phyloP scores from a whole-genome alignment of 441 rosid genomes.

The Dalechampia spathulata region DNA sequence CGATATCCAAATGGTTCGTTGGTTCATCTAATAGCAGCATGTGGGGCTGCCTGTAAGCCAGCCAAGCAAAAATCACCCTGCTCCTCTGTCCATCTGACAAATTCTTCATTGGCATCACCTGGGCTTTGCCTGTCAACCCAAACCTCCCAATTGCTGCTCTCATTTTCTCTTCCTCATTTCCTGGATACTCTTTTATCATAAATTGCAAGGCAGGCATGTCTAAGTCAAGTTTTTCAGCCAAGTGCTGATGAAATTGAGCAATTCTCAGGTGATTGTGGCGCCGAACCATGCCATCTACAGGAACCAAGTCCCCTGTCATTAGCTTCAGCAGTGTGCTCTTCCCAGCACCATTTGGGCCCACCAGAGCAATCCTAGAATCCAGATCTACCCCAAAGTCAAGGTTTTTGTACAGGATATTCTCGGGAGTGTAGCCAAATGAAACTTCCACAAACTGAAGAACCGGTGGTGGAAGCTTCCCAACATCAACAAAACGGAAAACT shows the following conservation, averaged over 20 bases:
- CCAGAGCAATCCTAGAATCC: constrained; percentile 90
- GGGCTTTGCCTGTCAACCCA: constrained; percentile 90
- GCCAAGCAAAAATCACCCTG: constrained; percentile 91
- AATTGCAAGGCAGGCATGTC: constrained; percentile 71
- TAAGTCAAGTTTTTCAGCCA: constrained; percentile 86
- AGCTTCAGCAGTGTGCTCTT: constrained; percentile 93
- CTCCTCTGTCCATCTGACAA: constrained; percentile 94
- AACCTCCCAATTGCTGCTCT: constrained; percentile 83
- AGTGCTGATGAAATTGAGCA: constrained; percentile 92
- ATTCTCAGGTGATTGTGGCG: constrained; percentile 92
- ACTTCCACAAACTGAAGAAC: constrained; percentile 97
- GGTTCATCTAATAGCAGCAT: constrained; percentile 89
- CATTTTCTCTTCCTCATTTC: constrained; percentile 92
- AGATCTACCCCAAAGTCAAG: constrained; percentile 91
- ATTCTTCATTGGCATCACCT: constrained; percentile 93
- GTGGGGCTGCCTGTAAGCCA: constrained; percentile 91
- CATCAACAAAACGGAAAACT: constrained; percentile 80
- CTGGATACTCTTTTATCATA: constrained; percentile 85
- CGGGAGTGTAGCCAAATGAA: constrained; percentile 82
- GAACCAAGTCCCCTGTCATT: constrained; percentile 83
- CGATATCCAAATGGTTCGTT: constrained; percentile 92
- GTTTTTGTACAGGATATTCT: constrained; percentile 67
- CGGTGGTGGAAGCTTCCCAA: constrained; percentile 98
- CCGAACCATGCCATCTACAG: constrained; percentile 87
- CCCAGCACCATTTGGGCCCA: constrained; percentile 98